These are phyloP conservation scores for Pseudomonodictys pantanalensis DNA, from an alignment of 495 filamentous ascomycete genomes.

Conservation along the genomic window DNA sequence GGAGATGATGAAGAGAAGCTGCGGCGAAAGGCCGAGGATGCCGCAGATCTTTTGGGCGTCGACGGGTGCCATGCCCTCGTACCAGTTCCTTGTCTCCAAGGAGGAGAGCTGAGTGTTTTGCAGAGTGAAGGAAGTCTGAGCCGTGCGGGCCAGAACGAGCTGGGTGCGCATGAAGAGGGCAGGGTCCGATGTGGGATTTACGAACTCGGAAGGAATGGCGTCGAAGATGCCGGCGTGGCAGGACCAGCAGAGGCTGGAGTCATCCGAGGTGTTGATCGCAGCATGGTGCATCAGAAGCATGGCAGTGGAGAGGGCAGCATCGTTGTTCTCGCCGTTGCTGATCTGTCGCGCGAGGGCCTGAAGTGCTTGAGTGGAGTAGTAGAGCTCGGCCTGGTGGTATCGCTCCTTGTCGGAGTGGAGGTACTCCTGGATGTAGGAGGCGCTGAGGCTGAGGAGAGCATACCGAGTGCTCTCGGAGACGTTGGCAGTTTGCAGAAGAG, in stretches of 20 bases:
- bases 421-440: slow-evolving; percentile 27
- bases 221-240: slow-evolving; percentile 27
- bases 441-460: slow-evolving; percentile 27
- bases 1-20: slow-evolving; percentile 26
- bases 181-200: slow-evolving; percentile 16
- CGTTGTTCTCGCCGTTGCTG: slow-evolving; percentile 16
- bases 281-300: slow-evolving; percentile 30
- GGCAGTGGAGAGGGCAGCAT: slow-evolving; percentile 23
- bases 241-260: slow-evolving; percentile 28
- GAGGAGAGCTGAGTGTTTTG: slow-evolving; percentile 18
- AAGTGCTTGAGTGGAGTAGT: slow-evolving; percentile 21
- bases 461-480: slow-evolving; percentile 21
- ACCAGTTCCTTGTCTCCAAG: slow-evolving; percentile 24
- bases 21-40: slow-evolving; percentile 21
- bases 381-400: slow-evolving; percentile 27
- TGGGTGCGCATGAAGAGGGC: slow-evolving; percentile 23
- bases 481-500: slow-evolving; percentile 14
- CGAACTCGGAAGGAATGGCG: slow-evolving; percentile 13
- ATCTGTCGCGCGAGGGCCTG: slow-evolving; percentile 22
- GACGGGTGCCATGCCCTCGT: slow-evolving; percentile 9
- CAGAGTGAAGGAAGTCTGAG: slow-evolving; percentile 10
- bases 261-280: slow-evolving; percentile 18
- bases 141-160: slow-evolving; percentile 24
- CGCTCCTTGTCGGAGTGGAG: slow-evolving; percentile 22
- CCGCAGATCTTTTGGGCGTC: slow-evolving; percentile 23